A percentile compares a stretch with the other conserved stretches of the same genome.
Conservation (phyloP, 2,329 filamentous ascomycete genomes). For the Rhexocercosporidium sp. region DNA sequence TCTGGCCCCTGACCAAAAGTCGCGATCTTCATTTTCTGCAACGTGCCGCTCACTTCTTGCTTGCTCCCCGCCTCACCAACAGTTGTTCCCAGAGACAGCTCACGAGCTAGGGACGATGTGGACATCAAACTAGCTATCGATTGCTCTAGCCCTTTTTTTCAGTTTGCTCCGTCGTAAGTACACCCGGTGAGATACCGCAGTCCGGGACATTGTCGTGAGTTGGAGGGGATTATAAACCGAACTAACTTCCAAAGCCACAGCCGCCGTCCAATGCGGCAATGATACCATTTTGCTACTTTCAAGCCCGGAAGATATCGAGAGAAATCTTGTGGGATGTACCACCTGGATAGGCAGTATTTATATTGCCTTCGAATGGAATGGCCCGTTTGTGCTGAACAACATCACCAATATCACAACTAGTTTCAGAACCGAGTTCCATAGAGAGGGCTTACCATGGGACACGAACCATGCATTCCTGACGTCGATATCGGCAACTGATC, state of each 20-base stretch:
- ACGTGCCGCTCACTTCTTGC: not conserved
- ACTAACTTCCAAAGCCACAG: not conserved
- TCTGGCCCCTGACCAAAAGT: not conserved
- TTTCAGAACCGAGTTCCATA: not conserved
- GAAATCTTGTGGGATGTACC: not conserved
- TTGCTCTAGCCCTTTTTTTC: not conserved
- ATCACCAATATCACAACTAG: not conserved
- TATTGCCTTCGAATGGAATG: not conserved
- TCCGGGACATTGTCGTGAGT: not conserved
- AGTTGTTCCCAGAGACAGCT: no score
- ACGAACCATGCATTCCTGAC: no score
- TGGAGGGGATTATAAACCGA: not conserved
- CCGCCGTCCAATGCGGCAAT: not conserved
- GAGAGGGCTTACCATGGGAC: no score
- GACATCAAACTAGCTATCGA: no score
- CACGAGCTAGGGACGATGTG: not conserved
- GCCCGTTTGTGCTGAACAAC: slow-evolving; percentile 7
- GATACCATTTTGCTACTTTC: not conserved
- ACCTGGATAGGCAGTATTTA: not conserved
- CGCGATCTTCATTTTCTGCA: not conserved
- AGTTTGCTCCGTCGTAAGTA: not conserved
- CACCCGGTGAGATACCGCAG: no score
- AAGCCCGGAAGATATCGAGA: slow-evolving; percentile 5
- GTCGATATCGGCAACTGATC: no score
- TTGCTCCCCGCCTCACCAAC: not conserved